Percentiles rank a stretch among this genome's conserved stretches.
These are phyloP conservation scores for Fusarium nematophilum DNA, from an alignment of 2,329 filamentous ascomycete species.

Conservation along the genomic window DNA sequence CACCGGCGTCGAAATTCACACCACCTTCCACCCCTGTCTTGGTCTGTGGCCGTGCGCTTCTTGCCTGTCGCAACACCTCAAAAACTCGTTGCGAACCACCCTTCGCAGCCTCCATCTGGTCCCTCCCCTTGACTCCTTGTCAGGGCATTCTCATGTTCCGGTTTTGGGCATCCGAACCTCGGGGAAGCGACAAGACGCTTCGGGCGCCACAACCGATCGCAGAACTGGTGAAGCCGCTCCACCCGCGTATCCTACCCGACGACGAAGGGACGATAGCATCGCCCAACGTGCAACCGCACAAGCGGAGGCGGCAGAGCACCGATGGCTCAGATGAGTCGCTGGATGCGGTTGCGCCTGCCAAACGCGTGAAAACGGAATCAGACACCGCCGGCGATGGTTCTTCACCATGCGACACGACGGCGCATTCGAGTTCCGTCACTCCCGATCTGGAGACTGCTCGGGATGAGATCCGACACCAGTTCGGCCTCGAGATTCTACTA, in stretches of 20 bases:
- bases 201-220: slow-evolving; percentile 56
- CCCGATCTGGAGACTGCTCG: slow-evolving; percentile 65
- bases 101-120: slow-evolving; percentile 28
- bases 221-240: slow-evolving; percentile 45
- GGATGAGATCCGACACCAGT: slow-evolving; percentile 84
- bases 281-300: slow-evolving; percentile 48
- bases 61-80: slow-evolving; percentile 36
- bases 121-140: slow-evolving; percentile 35
- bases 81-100: slow-evolving; percentile 26
- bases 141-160: slow-evolving; percentile 68
- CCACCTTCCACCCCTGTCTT: slow-evolving; percentile 15
- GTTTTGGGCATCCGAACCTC: slow-evolving; percentile 69
- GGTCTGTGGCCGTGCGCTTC: slow-evolving; percentile 12
- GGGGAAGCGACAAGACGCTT: slow-evolving; percentile 65
- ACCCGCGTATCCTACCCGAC: slow-evolving; percentile 47
- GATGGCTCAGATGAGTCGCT: slow-evolving; percentile 46
- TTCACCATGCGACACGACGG: slow-evolving; percentile 34
- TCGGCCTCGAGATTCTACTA: slow-evolving; percentile 89
- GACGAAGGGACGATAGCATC: slow-evolving; percentile 41
- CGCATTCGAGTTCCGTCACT: slow-evolving; percentile 29
- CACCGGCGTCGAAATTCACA: no score
- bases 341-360: slow-evolving; percentile 47
- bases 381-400: slow-evolving; percentile 38
- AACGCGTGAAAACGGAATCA: slow-evolving; percentile 56
- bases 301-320: slow-evolving; percentile 53